A percentile compares a stretch with the other conserved stretches of the same genome.
These are phyloP conservation scores for Alternaria sp. DNA, from an alignment of 2,329 filamentous ascomycete species.

Conservation along the genomic window DNA sequence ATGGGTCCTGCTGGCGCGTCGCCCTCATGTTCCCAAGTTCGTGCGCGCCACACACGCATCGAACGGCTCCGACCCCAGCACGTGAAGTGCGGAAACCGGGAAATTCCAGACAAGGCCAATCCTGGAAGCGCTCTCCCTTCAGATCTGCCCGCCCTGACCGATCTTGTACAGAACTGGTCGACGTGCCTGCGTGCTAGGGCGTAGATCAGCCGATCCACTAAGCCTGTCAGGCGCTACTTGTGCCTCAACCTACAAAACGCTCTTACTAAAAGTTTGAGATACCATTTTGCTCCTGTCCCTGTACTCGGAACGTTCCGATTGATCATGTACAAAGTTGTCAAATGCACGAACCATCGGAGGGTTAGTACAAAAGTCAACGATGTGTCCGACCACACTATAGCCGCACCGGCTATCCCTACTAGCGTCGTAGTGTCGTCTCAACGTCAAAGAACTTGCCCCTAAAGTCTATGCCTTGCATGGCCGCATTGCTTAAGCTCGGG, in stretches of 20 bases:
- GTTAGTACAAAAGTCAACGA: background rate
- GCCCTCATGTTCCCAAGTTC: background rate
- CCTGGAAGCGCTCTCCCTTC: conserved; percentile 11
- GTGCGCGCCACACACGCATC: conserved; percentile 4
- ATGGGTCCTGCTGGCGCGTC: background rate
- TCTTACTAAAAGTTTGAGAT: background rate
- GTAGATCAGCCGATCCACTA: conserved; percentile 12
- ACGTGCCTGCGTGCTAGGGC: conserved; percentile 1
- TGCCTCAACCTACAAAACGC: conserved; percentile 8
- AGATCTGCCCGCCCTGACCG: conserved; percentile 22
- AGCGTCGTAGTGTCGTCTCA: background rate
- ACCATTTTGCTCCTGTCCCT: background rate
- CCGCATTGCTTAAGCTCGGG: background rate
- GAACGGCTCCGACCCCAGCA: background rate
- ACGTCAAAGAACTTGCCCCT: background rate
- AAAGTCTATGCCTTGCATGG: background rate
- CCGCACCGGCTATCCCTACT: background rate
- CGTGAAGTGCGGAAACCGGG: conserved; percentile 9
- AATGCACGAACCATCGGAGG: background rate
- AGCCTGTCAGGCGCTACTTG: background rate
- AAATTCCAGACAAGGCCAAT: conserved; percentile 4
- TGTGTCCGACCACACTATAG: background rate
- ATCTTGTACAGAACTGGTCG: conserved; percentile 7
- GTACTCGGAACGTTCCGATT: background rate
- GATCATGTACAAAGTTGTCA: background rate